Evolutionary conservation across 345 rosid species (phyloP), one percentile per base, ranked within the genome.

Genomic region (Arabidopsis arenosa): DNA sequence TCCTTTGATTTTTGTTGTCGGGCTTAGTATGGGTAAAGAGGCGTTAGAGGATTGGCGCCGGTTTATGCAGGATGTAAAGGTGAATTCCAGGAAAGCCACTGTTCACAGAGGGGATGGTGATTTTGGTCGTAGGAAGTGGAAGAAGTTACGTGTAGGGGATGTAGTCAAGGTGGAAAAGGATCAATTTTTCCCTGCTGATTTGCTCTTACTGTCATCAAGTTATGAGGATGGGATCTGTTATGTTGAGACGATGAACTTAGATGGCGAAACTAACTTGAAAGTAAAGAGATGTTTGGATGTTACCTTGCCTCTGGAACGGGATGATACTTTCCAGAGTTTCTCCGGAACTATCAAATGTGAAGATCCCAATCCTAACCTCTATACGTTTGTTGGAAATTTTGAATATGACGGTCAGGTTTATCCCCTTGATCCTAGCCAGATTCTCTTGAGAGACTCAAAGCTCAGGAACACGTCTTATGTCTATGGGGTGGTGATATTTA

Each of bases 241-340:
- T 81, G 96, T 90, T 12, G 93, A 90, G 85, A 90, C 96, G 2
- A 88, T 85, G 96, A 90, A 88, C 63, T 84, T 90, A 48, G 93
- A 90, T 68, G 93, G 96, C 1, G 93, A 90, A 70, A 91, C 93
- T 15, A 89, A 85, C 76, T 66, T 91, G 70, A 89, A 91, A 78
- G 75, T 84, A 1, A 91, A 91, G 77, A 85, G 90, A 75, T 78
- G 83, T 47, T 77, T 91, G 59, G 96, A 90, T 69, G 81, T 70
- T 11, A 87, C 93, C 2, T 45, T 85, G 66, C 39, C 60, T 49
- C 28, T 85, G 65, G 84, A 90, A 45, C 83, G 62, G 40, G 93
- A 88, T 33, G 88, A 73, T 32, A 43, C 77, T 62, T 81, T 86
- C 54, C 67, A 53, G 32, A 66, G 47, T 36, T 85, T 90, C 62